Base-by-base conservation (phyloP, 2,329 filamentous ascomycete genomes). In the Phialocephala subalpina region DNA sequence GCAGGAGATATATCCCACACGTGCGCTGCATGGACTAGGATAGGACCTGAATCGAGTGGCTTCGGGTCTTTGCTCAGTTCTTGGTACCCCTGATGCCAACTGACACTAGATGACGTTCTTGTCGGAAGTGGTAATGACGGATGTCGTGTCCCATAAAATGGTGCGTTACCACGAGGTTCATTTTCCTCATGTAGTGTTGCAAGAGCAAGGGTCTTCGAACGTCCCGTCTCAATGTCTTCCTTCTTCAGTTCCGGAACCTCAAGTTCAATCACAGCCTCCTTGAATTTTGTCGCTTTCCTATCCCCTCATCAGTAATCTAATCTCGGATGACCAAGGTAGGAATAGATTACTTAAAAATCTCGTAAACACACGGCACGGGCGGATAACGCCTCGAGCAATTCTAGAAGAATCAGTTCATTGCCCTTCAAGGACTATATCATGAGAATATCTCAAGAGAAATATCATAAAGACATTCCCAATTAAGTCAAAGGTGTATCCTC, bases 371-470 rank as follows among this genome's bases (percentile, higher is more conserved):
- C 27, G 64, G 64, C 22, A 72, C 72, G 18, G 70, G 72, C 12
- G 72, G 72, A 55, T 68, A 74, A 14, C 72, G 61, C 56, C 71
- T 67, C 25, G 67, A 59, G 58, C 72, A 73, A 47, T 74, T 72
- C 63, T 71, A 69, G 62, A 71, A 74, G 62, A 52, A 58, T 64
- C 61, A 70, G 63, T 35, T 33, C 47, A 64, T 40, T 22, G 20
- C 29, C 47, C 57, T 29, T 33, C 20, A 16, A 27, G 5, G 7
- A 16, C 22, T 3, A 20, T 27, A 9, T 12, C 11, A 9, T 45
- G 3, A 45, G n/a, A n/a, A n/a, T n/a, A n/a, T n/a, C n/a, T n/a
- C n/a, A n/a, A n/a, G n/a, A n/a, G n/a, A n/a, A n/a, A n/a, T n/a
- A n/a, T n/a, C n/a, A n/a, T n/a, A n/a, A n/a, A n/a, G n/a, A n/a